phyloP scores from a whole-genome alignment of 139 green algal genomes.

The Volvox africanus region DNA sequence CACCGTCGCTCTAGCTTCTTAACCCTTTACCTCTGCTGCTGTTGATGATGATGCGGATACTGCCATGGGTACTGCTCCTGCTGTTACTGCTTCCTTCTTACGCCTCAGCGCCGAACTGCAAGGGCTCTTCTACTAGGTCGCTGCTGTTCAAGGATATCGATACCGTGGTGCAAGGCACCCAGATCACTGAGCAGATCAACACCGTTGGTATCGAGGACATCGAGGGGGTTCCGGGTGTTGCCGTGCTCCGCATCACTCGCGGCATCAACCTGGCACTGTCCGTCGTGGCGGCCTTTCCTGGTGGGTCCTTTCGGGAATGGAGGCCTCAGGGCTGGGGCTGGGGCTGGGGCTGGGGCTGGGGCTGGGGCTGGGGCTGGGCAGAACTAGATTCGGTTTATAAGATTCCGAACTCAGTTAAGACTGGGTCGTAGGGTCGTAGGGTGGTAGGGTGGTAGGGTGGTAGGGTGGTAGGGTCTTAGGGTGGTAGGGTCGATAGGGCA shows the following conservation, averaged over 20 bases:
- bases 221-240: neutral
- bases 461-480: too few species aligned
- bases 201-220: neutral
- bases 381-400: too few species aligned
- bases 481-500: too few species aligned
- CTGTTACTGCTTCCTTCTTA: neutral
- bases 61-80: too few species aligned
- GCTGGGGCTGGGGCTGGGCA: too few species aligned
- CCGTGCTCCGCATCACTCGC: slow-evolving; percentile 21
- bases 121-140: neutral
- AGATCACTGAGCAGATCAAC: neutral
- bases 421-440: too few species aligned
- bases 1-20: too few species aligned
- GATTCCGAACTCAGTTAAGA: too few species aligned
- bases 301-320: neutral
- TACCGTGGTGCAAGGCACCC: neutral
- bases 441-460: too few species aligned
- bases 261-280: slow-evolving; percentile 5
- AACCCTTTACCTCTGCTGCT: too few species aligned
- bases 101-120: slow-evolving; percentile 9
- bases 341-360: too few species aligned
- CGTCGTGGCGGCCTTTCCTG: neutral
- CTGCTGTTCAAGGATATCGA: slow-evolving; percentile 23
- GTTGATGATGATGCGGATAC: too few species aligned
- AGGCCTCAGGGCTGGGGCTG: neutral